Conservation (phyloP, 139 green algal species). For the Chlamydomonas schloesseri region DNA sequence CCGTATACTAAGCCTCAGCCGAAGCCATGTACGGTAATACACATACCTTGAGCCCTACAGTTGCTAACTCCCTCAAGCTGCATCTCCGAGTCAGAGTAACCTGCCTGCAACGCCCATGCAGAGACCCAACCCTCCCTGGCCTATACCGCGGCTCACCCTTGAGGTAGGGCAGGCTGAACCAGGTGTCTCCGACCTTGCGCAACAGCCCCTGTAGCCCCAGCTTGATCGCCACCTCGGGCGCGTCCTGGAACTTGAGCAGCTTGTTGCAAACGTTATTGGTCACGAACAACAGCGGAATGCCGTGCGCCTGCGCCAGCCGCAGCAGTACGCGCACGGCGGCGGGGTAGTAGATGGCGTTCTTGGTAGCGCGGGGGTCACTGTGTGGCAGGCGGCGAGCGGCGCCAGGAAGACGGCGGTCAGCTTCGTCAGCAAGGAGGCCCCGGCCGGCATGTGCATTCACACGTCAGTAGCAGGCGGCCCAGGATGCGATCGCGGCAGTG, state of each 20-base stretch:
- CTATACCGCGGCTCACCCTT: neutral
- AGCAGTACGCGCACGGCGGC: slow-evolving; percentile 49
- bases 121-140: neutral
- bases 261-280: slow-evolving; percentile 69
- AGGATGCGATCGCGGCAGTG: too few relatives aligned
- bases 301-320: slow-evolving; percentile 36
- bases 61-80: too few relatives aligned
- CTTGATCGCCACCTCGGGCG: slow-evolving; percentile 24
- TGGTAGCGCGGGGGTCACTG: slow-evolving; percentile 61
- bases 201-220: slow-evolving; percentile 46
- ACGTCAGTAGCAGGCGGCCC: too few relatives aligned
- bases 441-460: too few relatives aligned
- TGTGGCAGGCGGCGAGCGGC: neutral
- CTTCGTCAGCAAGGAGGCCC: neutral
- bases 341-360: slow-evolving; percentile 61
- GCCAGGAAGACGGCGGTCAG: neutral
- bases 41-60: neutral
- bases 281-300: slow-evolving; percentile 63
- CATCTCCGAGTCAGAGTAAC: too few relatives aligned
- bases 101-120: neutral
- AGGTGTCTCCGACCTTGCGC: slow-evolving; percentile 18
- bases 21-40: too few relatives aligned
- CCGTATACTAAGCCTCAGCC: too few relatives aligned
- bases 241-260: slow-evolving; percentile 54
- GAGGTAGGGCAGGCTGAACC: slow-evolving; percentile 50